These are phyloP conservation scores for Neurospora sublineolata DNA, from an alignment of 495 filamentous ascomycete genomes.

Conservation along the genomic window DNA sequence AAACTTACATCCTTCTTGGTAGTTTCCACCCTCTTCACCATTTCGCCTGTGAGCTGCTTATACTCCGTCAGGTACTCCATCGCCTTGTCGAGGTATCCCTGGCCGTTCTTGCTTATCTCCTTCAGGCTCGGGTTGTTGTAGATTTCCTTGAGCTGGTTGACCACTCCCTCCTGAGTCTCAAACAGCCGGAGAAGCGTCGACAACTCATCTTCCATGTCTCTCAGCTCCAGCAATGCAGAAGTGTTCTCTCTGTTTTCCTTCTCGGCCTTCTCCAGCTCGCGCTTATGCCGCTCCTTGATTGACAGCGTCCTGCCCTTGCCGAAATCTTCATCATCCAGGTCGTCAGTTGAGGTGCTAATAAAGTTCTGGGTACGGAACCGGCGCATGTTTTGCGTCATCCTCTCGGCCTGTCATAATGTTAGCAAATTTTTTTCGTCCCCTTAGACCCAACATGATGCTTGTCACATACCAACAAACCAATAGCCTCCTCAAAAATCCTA, in stretches of 20 bases:
- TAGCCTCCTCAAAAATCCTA: slow-evolving; percentile 56
- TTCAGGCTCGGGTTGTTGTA: slow-evolving; percentile 23
- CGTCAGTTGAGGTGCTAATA: slow-evolving; percentile 31
- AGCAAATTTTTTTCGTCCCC: neutral
- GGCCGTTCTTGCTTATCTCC: slow-evolving; percentile 25
- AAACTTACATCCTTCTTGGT: slow-evolving; percentile 33
- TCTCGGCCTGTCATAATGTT: slow-evolving; percentile 38
- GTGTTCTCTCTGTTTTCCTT: slow-evolving; percentile 50
- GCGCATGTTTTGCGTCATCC: slow-evolving; percentile 52
- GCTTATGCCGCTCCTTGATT: slow-evolving; percentile 39
- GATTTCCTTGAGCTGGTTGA: slow-evolving; percentile 37
- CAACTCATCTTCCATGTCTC: slow-evolving; percentile 58
- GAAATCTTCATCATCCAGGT: slow-evolving; percentile 36
- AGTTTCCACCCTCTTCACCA: slow-evolving; percentile 41
- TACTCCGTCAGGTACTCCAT: slow-evolving; percentile 45
- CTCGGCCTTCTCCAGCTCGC: slow-evolving; percentile 39
- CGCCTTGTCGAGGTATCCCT: slow-evolving; percentile 39
- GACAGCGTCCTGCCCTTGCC: slow-evolving; percentile 30
- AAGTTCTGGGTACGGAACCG: slow-evolving; percentile 43
- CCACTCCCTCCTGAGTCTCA: slow-evolving; percentile 40
- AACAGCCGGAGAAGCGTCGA: slow-evolving; percentile 47
- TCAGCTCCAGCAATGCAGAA: slow-evolving; percentile 51
- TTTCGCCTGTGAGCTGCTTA: slow-evolving; percentile 42
- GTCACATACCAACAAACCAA: slow-evolving; percentile 45
- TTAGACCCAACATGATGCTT: neutral